These are phyloP conservation scores for Lipomyces chichibuensis DNA, from an alignment of 805 yeast genomes.

Conservation along the genomic window DNA sequence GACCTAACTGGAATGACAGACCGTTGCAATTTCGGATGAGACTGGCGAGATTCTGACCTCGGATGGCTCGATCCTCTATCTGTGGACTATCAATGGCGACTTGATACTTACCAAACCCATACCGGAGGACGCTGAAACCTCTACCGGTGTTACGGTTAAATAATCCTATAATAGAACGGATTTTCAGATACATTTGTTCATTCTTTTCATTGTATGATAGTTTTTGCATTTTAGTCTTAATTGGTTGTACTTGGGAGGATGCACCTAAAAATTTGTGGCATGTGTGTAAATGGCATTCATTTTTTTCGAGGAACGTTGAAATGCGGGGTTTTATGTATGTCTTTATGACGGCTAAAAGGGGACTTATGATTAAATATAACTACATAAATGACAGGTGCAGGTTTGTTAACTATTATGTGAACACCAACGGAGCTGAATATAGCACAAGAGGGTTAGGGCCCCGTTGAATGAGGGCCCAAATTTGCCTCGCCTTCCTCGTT, in stretches of 20 bases:
- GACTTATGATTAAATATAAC: too few relatives aligned
- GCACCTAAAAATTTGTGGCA: background rate
- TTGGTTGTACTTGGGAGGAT: background rate
- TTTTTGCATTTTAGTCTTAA: background rate
- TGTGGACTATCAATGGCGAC: slow-evolving; percentile 37
- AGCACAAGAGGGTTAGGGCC: too few relatives aligned
- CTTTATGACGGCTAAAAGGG: too few relatives aligned
- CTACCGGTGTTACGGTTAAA: background rate
- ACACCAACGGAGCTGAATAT: too few relatives aligned
- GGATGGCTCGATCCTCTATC: slow-evolving; percentile 18
- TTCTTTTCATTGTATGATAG: background rate
- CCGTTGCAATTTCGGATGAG: slow-evolving; percentile 35
- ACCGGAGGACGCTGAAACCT: slow-evolving; percentile 19
- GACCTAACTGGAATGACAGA: slow-evolving; percentile 8
- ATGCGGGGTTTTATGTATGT: background rate
- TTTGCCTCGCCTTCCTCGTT: too few relatives aligned
- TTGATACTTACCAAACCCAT: slow-evolving; percentile 14
- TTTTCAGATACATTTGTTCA: background rate
- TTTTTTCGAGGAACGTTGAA: slow-evolving; percentile 1
- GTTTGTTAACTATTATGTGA: too few relatives aligned
- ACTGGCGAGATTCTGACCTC: slow-evolving; percentile 37
- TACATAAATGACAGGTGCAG: too few relatives aligned
- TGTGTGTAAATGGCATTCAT: background rate
- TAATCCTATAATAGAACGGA: background rate
- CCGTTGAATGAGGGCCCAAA: too few relatives aligned